Percentiles rank a stretch among this genome's conserved stretches.
Conservation (phyloP, 805 yeast genomes). For the Zygotorulaspora chibaensis region DNA sequence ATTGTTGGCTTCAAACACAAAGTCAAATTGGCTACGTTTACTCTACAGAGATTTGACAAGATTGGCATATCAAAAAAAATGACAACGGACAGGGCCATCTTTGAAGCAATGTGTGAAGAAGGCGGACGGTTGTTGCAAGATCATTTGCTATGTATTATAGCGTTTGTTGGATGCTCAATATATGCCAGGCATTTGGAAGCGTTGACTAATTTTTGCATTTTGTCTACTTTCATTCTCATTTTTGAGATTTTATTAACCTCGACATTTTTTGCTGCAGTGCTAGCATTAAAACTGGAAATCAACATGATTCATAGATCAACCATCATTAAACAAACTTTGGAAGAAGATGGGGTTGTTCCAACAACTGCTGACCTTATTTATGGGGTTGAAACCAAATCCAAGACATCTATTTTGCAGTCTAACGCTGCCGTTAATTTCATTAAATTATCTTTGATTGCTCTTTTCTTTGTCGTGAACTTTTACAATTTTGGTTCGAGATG, state of each 20-base stretch:
- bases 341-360: constrained; percentile 85
- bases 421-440: constrained; percentile 47
- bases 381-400: constrained; percentile 21
- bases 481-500: constrained; percentile 71
- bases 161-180: constrained; percentile 58
- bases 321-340: constrained; percentile 68
- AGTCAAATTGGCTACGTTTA: constrained; percentile 60
- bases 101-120: constrained; percentile 36
- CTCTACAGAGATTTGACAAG: constrained; percentile 39
- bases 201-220: constrained; percentile 71
- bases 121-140: constrained; percentile 55
- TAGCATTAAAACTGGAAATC: constrained; percentile 84
- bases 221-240: constrained; percentile 63
- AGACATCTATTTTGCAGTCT: constrained; percentile 30
- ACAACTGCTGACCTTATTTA: constrained; percentile 67
- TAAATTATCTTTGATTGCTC: constrained; percentile 56
- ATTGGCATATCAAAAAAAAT: constrained; percentile 33
- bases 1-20: constrained; percentile 89
- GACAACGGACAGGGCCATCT: constrained; percentile 30
- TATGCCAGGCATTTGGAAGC: constrained; percentile 68
- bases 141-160: constrained; percentile 66
- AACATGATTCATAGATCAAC: constrained; percentile 77
- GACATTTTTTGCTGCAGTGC: constrained; percentile 76
- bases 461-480: constrained; percentile 58
- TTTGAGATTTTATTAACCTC: constrained; percentile 68